phyloP scores from a whole-genome alignment of 2,329 filamentous ascomycete genomes.

The Curvularia verruculosa region DNA sequence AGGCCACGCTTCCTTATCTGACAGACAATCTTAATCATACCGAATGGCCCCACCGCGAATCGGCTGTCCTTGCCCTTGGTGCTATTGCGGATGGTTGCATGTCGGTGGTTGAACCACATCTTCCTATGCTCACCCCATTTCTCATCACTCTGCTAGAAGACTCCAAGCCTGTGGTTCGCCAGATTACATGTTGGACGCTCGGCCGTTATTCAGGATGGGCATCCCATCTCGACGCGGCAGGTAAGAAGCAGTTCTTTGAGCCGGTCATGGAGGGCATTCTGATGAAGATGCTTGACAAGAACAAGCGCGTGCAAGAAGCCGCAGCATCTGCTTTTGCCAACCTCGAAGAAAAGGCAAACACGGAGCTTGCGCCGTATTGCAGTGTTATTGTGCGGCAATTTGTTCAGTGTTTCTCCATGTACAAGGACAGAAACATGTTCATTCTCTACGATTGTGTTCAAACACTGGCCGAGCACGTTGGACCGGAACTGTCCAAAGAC shows the following conservation, averaged over 20 bases:
- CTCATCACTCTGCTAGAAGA: slow-evolving; percentile 86
- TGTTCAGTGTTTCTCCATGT: slow-evolving; percentile 87
- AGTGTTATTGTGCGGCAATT: slow-evolving; percentile 90
- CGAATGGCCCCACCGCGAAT: slow-evolving; percentile 92
- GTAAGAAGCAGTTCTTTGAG: slow-evolving; percentile 81
- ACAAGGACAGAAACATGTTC: slow-evolving; percentile 99
- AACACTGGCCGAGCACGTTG: slow-evolving; percentile 91
- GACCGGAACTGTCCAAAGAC: slow-evolving; percentile 77
- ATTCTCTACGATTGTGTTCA: slow-evolving; percentile 98
- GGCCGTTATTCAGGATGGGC: slow-evolving; percentile 95
- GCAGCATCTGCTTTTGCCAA: slow-evolving; percentile 95
- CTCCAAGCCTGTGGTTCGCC: slow-evolving; percentile 84
- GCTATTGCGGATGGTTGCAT: slow-evolving; percentile 96
- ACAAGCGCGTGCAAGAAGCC: slow-evolving; percentile 97
- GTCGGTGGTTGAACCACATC: slow-evolving; percentile 84
- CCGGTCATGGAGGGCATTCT: slow-evolving; percentile 98
- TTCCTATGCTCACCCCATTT: slow-evolving; percentile 89
- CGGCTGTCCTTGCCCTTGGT: slow-evolving; percentile 90
- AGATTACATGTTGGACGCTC: slow-evolving; percentile 98
- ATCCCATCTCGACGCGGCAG: slow-evolving; percentile 70
- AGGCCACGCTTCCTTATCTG: slow-evolving; percentile 89
- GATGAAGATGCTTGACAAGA: slow-evolving; percentile 91
- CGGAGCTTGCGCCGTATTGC: slow-evolving; percentile 81
- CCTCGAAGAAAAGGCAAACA: slow-evolving; percentile 89
- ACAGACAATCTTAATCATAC: slow-evolving; percentile 85